Conservation (phyloP, 495 filamentous ascomycete species). For the Podospora appendiculata region DNA sequence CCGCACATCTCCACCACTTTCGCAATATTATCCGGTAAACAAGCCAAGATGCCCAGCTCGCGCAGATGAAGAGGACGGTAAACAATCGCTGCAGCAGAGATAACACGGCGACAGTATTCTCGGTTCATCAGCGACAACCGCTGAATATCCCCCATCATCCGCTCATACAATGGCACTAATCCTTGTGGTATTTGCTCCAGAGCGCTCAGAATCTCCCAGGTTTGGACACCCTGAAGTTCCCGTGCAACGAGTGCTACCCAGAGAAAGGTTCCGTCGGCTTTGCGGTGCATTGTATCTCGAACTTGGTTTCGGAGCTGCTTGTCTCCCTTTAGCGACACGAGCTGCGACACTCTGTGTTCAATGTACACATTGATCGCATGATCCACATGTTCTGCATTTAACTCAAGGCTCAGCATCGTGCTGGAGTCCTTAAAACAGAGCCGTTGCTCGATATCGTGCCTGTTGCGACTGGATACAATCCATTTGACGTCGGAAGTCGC, state of each 20-base stretch:
- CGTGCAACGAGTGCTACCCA: slow-evolving; percentile 1
- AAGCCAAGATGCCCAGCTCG: too few species aligned
- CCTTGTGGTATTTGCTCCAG: slow-evolving; percentile 5
- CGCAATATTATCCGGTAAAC: too few species aligned
- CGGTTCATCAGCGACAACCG: too few species aligned
- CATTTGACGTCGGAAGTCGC: background rate
- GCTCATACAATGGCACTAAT: slow-evolving; percentile 11
- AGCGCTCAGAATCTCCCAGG: background rate
- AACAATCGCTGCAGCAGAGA: too few species aligned
- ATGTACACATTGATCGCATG: background rate
- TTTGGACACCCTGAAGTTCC: background rate
- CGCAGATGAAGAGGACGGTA: too few species aligned
- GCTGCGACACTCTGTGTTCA: background rate
- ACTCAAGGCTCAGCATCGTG: slow-evolving; percentile 4
- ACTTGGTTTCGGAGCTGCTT: background rate
- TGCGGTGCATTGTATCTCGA: background rate
- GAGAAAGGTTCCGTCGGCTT: background rate
- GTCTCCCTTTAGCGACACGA: background rate
- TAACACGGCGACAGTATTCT: too few species aligned
- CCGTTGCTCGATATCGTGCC: slow-evolving; percentile 5
- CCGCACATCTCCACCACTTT: background rate
- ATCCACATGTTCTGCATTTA: slow-evolving; percentile 6
- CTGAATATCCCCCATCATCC: slow-evolving; percentile 15
- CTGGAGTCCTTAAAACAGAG: slow-evolving; percentile 1
- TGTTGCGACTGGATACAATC: slow-evolving; percentile 13